phyloP scores from a whole-genome alignment of 75 land plant genomes.

The Pinus albicaulis region DNA sequence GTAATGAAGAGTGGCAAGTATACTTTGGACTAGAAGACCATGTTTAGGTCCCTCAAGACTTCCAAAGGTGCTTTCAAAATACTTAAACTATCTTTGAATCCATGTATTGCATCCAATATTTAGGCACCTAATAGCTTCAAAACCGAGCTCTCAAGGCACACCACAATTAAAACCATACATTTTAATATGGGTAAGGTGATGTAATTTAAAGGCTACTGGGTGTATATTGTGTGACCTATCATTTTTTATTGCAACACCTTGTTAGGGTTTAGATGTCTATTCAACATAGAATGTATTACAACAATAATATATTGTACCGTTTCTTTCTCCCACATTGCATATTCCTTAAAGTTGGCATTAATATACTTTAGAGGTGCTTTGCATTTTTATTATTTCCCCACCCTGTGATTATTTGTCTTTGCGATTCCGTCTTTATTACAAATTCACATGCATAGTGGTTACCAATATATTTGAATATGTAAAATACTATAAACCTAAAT shows the following conservation, averaged over 20 bases:
- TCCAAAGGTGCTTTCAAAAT: constrained; percentile 42
- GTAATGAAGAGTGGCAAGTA: constrained; percentile 75
- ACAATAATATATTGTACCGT: too few relatives aligned
- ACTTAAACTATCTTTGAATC: too few relatives aligned
- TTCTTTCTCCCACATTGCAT: too few relatives aligned
- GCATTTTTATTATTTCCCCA: too few relatives aligned
- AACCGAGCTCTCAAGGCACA: background rate
- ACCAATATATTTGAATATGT: background rate
- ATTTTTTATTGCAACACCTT: background rate
- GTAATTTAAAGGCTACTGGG: background rate
- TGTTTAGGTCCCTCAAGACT: constrained; percentile 48
- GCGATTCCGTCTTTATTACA: too few relatives aligned
- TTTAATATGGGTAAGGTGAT: background rate
- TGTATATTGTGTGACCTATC: too few relatives aligned
- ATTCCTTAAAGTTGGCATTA: too few relatives aligned
- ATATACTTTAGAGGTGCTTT: too few relatives aligned
- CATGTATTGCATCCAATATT: too few relatives aligned
- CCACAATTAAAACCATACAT: background rate
- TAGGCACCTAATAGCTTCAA: background rate
- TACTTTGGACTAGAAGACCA: constrained; percentile 66
- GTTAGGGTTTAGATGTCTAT: background rate
- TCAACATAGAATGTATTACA: too few relatives aligned
- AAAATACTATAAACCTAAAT: background rate
- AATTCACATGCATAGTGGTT: background rate
- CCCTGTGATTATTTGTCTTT: too few relatives aligned